Percentiles rank a stretch among this genome's conserved stretches.
These are phyloP conservation scores for Tetracladium maxilliforme DNA, from an alignment of 2,329 filamentous ascomycete species.

Conservation along the genomic window DNA sequence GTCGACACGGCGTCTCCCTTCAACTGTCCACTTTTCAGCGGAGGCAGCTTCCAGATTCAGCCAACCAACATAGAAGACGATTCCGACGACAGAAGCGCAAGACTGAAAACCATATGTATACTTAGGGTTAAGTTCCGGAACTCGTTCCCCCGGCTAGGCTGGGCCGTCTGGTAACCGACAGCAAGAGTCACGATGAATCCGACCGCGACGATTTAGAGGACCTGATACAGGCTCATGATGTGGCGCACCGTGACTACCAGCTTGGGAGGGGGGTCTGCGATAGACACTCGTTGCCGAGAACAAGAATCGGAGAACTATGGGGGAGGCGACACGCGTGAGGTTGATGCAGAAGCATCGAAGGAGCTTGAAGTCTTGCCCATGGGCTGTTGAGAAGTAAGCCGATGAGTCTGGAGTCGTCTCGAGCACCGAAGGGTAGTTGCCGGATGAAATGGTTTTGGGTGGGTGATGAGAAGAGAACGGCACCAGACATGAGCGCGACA, in stretches of 20 bases:
- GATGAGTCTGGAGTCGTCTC: slow-evolving; percentile 7
- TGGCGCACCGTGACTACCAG: slow-evolving; percentile 25
- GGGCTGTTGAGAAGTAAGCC: slow-evolving; percentile 8
- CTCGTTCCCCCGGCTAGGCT: slow-evolving; percentile 46
- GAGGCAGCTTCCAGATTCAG: slow-evolving; percentile 11
- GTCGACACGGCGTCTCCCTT: too few species aligned
- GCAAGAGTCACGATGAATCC: slow-evolving; percentile 20
- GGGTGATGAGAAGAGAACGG: slow-evolving; percentile 5
- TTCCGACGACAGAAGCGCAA: slow-evolving; percentile 58
- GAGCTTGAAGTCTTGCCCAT: slow-evolving; percentile 18
- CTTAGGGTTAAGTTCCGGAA: slow-evolving; percentile 98
- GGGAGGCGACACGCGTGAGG: slow-evolving; percentile 57
- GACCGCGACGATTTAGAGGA: slow-evolving; percentile 27
- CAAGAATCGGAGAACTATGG: slow-evolving; percentile 62
- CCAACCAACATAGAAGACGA: slow-evolving; percentile 28
- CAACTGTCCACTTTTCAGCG: slow-evolving; percentile 34
- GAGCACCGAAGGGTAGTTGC: slow-evolving; percentile 8
- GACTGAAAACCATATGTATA: slow-evolving; percentile 57
- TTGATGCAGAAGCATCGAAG: slow-evolving; percentile 24
- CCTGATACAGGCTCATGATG: slow-evolving; percentile 47
- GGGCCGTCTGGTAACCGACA: slow-evolving; percentile 21
- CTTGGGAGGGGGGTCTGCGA: slow-evolving; percentile 19
- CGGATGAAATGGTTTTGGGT: slow-evolving; percentile 3
- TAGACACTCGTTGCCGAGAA: slow-evolving; percentile 57
- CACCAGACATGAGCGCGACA: slow-evolving; percentile 2